These are phyloP conservation scores for Microdochium trichocladiopsis DNA, from an alignment of 2,329 filamentous ascomycete genomes.

Conservation along the genomic window DNA sequence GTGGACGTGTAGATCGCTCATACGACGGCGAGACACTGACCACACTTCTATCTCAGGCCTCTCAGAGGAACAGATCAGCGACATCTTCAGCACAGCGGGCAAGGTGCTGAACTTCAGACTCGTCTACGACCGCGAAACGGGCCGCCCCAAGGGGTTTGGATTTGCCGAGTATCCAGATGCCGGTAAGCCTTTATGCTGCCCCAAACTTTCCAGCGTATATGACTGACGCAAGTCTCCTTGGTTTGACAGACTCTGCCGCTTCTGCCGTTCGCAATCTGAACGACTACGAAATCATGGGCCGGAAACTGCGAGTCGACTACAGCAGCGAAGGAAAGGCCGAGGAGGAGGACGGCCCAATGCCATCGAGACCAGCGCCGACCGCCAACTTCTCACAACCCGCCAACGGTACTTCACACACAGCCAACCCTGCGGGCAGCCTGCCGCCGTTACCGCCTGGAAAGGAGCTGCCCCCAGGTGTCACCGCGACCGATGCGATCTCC, in stretches of 20 bases:
- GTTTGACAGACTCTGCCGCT: conserved; percentile 63
- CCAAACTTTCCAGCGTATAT: conserved; percentile 4
- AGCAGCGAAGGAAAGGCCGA: conserved; percentile 81
- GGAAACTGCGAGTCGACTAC: conserved; percentile 92
- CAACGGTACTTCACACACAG: conserved; percentile 22
- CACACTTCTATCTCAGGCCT: conserved; percentile 53
- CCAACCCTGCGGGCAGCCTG: conserved; percentile 40
- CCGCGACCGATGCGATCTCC: conserved; percentile 84
- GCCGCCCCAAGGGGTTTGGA: conserved; percentile 90
- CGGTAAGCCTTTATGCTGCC: conserved; percentile 40
- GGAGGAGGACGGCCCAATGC: conserved; percentile 41
- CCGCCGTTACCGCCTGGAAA: conserved; percentile 79
- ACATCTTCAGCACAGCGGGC: conserved; percentile 86
- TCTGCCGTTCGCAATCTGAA: conserved; percentile 94
- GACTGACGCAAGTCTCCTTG: conserved; percentile 2
- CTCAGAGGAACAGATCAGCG: conserved; percentile 91
- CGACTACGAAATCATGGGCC: conserved; percentile 89
- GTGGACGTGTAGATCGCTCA: conserved; percentile 9
- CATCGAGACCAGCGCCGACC: conserved; percentile 4
- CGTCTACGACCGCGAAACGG: conserved; percentile 93
- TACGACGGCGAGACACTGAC: neutral
- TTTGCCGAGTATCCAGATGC: conserved; percentile 94
- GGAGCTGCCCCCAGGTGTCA: conserved; percentile 76
- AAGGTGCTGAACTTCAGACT: conserved; percentile 88
- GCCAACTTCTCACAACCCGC: conserved; percentile 8